phyloP scores from a whole-genome alignment of 805 yeast genomes.

The Nakazawaea holstii region DNA sequence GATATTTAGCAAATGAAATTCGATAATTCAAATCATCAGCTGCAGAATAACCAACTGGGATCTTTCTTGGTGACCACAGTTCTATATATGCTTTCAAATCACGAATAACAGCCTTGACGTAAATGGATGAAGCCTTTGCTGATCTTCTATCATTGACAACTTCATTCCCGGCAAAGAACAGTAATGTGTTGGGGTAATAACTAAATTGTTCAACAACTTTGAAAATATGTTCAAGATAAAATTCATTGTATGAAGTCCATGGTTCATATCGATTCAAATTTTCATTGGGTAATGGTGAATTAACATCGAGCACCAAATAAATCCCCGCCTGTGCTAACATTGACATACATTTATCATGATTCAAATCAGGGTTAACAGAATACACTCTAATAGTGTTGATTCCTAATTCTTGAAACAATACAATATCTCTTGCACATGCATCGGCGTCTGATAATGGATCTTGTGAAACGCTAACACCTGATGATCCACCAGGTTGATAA shows the following conservation, averaged over 20 bases:
- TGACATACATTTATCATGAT: slow-evolving; percentile 90
- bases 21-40: slow-evolving; percentile 86
- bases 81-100: slow-evolving; percentile 75
- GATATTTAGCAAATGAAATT: slow-evolving; percentile 68
- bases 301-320: slow-evolving; percentile 86
- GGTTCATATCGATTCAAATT: slow-evolving; percentile 90
- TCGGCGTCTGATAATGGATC: slow-evolving; percentile 79
- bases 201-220: slow-evolving; percentile 78
- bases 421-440: slow-evolving; percentile 76
- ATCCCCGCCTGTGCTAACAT: slow-evolving; percentile 88
- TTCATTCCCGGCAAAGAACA: slow-evolving; percentile 91
- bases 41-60: slow-evolving; percentile 95
- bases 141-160: slow-evolving; percentile 76
- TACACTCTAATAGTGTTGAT: slow-evolving; percentile 86
- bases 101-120: slow-evolving; percentile 70
- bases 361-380: slow-evolving; percentile 73
- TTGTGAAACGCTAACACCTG: slow-evolving; percentile 47
- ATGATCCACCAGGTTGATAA: slow-evolving; percentile 94
- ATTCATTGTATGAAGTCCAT: slow-evolving; percentile 76
- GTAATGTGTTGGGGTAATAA: slow-evolving; percentile 82
- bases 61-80: slow-evolving; percentile 49
- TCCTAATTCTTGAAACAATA: slow-evolving; percentile 76
- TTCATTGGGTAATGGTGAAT: slow-evolving; percentile 74
- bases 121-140: slow-evolving; percentile 63
- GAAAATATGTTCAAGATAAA: slow-evolving; percentile 71